Evolutionary conservation across 225 moss, liverwort and hornwort genomes (phyloP).

Genomic region (Climacium dendroides): DNA sequence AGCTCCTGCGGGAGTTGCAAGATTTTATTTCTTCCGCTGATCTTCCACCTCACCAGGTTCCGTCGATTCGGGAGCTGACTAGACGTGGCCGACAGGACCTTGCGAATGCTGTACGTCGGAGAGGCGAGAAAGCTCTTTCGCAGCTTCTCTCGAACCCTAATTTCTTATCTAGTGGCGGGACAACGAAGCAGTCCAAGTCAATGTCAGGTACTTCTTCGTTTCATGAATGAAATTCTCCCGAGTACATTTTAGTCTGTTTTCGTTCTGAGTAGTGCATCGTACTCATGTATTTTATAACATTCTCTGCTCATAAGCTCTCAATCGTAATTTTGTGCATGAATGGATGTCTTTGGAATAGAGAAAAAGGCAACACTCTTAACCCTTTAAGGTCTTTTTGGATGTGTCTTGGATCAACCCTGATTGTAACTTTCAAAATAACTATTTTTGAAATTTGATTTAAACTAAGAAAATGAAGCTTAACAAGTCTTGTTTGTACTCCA

Average conservation of each 20-base stretch:
- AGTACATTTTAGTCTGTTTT: neutral
- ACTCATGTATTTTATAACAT: neutral
- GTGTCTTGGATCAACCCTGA: too few species aligned
- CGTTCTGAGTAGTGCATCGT: neutral
- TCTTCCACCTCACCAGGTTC: constrained; percentile 63
- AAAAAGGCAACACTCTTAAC: neutral
- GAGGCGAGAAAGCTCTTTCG: constrained; percentile 65
- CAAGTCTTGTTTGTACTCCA: too few species aligned
- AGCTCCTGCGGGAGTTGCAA: constrained; percentile 57
- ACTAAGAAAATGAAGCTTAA: too few species aligned
- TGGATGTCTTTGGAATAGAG: neutral
- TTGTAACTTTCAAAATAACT: too few species aligned
- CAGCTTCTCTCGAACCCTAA: constrained; percentile 68
- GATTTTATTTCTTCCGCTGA: constrained; percentile 52
- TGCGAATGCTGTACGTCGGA: constrained; percentile 71
- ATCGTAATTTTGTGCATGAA: neutral
- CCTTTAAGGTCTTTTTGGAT: too few species aligned
- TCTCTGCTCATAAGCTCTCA: neutral
- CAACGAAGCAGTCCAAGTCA: constrained; percentile 1
- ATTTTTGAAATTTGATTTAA: too few species aligned
- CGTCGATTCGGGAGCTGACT: constrained; percentile 62
- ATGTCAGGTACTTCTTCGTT: constrained; percentile 11
- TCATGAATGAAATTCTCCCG: neutral
- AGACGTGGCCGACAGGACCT: constrained; percentile 72
- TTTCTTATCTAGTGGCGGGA: neutral